A percentile compares a stretch with the other conserved stretches of the same genome.
phyloP scores from a whole-genome alignment of 345 rosid genomes.

The Pistacia atlantica region DNA sequence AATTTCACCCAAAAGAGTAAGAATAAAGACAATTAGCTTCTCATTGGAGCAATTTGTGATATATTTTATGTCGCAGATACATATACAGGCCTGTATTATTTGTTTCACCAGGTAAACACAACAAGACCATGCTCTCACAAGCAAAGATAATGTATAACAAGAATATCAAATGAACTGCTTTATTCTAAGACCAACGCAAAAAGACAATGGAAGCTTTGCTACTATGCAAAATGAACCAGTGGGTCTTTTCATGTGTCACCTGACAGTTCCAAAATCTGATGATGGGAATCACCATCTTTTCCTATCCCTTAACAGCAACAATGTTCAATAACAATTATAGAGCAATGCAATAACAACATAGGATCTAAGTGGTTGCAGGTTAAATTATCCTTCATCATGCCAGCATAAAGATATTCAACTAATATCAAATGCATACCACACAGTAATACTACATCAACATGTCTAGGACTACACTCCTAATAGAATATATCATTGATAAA shows the following conservation, averaged over 20 bases:
- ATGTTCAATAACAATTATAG: not conserved
- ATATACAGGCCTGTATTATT: not conserved
- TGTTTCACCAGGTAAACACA: not conserved
- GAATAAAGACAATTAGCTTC: not conserved
- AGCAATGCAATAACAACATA: not conserved
- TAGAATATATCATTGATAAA: constrained; percentile 4
- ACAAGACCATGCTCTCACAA: not conserved
- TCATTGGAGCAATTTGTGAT: not conserved
- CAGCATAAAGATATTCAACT: not conserved
- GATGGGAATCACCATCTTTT: not conserved
- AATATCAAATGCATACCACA: not conserved
- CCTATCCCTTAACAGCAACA: not conserved
- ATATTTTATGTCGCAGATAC: not conserved
- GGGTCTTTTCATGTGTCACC: not conserved
- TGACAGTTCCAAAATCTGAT: not conserved
- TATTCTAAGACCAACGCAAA: not conserved
- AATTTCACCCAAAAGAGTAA: not conserved
- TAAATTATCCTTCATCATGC: not conserved
- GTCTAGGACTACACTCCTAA: not conserved
- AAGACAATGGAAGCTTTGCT: not conserved
- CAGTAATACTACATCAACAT: not conserved
- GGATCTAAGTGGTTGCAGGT: not conserved
- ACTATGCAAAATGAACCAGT: not conserved
- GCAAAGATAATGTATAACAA: not conserved
- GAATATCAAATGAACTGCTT: not conserved